Conservation (phyloP, 2,329 filamentous ascomycete genomes). For the Arthrobotrys sphaeroides region DNA sequence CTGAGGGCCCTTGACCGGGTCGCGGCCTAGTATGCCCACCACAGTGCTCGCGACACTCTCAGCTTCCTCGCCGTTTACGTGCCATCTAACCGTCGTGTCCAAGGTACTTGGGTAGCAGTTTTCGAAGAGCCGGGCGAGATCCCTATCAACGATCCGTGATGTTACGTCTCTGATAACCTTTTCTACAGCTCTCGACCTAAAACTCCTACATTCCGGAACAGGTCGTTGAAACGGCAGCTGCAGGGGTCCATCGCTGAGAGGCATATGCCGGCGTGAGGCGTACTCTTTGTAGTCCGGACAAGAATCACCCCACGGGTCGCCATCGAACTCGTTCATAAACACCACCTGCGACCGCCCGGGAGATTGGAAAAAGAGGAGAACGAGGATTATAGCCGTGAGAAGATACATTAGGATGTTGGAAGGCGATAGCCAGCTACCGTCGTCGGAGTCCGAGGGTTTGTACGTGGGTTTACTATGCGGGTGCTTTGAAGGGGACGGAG, state of each 20-base stretch:
- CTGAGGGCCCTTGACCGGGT: slow-evolving; percentile 72
- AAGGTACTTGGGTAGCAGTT: slow-evolving; percentile 94
- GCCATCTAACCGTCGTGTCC: slow-evolving; percentile 89
- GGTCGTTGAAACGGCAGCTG: slow-evolving; percentile 87
- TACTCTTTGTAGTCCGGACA: slow-evolving; percentile 75
- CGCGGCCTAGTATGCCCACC: background rate
- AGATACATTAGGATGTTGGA: slow-evolving; percentile 47
- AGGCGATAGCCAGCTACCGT: slow-evolving; percentile 35
- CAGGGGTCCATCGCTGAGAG: slow-evolving; percentile 81
- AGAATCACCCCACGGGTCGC: slow-evolving; percentile 61
- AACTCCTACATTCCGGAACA: slow-evolving; percentile 82
- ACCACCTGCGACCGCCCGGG: slow-evolving; percentile 25
- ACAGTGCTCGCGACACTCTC: background rate
- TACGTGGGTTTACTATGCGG: slow-evolving; percentile 41
- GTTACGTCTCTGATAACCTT: slow-evolving; percentile 85
- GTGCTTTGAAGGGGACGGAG: slow-evolving; percentile 44
- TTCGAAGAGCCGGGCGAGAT: slow-evolving; percentile 90
- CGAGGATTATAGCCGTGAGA: slow-evolving; percentile 32
- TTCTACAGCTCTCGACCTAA: slow-evolving; percentile 85
- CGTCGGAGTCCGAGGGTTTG: slow-evolving; percentile 10
- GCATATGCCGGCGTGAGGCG: slow-evolving; percentile 70
- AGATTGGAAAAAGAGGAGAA: slow-evolving; percentile 44
- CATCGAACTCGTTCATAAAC: slow-evolving; percentile 45
- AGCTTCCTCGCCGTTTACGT: slow-evolving; percentile 70
- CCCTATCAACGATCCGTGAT: slow-evolving; percentile 79